Conservation (phyloP, 306 rosid species). For the Rubus parviflorus region DNA sequence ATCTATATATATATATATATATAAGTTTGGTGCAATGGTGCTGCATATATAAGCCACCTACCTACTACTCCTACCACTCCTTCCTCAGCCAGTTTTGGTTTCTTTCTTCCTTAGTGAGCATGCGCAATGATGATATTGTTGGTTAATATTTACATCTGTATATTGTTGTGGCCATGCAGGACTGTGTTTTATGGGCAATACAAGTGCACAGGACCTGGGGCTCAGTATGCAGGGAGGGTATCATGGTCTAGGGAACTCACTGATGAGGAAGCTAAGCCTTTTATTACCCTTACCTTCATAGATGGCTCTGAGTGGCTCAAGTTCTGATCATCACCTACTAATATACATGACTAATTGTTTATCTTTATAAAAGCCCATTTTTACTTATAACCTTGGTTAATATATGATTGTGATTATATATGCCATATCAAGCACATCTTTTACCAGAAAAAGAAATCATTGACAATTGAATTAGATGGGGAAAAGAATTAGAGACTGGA, state of each 20-base stretch:
- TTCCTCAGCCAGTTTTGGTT: background rate
- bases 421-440: background rate
- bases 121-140: constrained; percentile 11
- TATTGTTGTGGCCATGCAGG: constrained; percentile 40
- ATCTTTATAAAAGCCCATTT: background rate
- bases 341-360: background rate
- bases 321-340: constrained; percentile 23
- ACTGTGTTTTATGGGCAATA: constrained; percentile 97
- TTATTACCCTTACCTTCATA: constrained; percentile 74
- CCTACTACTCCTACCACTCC: background rate
- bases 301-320: constrained; percentile 92
- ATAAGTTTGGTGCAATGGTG: background rate
- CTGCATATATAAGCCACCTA: constrained; percentile 11
- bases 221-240: constrained; percentile 85
- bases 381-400: background rate
- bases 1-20: background rate
- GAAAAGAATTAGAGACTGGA: too few species aligned
- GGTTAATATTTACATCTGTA: background rate
- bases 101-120: background rate
- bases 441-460: background rate
- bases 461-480: too few species aligned
- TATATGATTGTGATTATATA: background rate
- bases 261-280: constrained; percentile 87
- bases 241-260: constrained; percentile 95
- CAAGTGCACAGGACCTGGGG: constrained; percentile 88